These are phyloP conservation scores for Citrullus mucosospermus DNA, from an alignment of 306 rosid genomes.

Conservation along the genomic window DNA sequence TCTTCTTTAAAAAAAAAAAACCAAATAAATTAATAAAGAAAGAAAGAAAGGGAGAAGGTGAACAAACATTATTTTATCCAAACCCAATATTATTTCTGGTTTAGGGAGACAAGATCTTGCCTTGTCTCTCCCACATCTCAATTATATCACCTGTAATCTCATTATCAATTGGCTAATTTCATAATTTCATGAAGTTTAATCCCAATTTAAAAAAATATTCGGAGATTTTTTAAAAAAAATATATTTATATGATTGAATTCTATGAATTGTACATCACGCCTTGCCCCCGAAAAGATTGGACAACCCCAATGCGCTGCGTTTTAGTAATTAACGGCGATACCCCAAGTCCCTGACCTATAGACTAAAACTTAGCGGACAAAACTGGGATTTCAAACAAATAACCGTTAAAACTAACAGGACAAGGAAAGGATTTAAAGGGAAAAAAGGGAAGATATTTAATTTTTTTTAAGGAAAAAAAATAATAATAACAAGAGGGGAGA, in stretches of 20 bases:
- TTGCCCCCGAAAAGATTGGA: neutral
- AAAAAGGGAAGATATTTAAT: neutral
- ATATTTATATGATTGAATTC: neutral
- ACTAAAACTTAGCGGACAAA: neutral
- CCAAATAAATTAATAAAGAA: too few species aligned
- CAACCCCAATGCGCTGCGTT: neutral
- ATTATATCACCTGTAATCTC: neutral
- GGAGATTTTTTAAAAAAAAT: neutral
- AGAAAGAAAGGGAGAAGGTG: neutral
- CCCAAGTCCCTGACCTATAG: neutral
- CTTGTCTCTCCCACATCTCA: neutral
- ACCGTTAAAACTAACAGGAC: conserved; percentile 54
- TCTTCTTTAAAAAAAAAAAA: too few species aligned
- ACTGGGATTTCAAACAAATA: conserved; percentile 35
- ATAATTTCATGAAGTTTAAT: neutral
- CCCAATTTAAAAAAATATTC: neutral
- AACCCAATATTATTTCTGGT: neutral
- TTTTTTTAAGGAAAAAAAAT: neutral
- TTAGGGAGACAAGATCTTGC: conserved; percentile 2
- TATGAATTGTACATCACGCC: neutral
- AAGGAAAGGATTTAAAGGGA: conserved; percentile 21
- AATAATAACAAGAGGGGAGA: neutral
- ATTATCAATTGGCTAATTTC: neutral
- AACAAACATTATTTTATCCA: neutral
- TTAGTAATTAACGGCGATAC: neutral